Conservation (phyloP, 2,329 filamentous ascomycete species). For the Paecilomyces niveus region DNA sequence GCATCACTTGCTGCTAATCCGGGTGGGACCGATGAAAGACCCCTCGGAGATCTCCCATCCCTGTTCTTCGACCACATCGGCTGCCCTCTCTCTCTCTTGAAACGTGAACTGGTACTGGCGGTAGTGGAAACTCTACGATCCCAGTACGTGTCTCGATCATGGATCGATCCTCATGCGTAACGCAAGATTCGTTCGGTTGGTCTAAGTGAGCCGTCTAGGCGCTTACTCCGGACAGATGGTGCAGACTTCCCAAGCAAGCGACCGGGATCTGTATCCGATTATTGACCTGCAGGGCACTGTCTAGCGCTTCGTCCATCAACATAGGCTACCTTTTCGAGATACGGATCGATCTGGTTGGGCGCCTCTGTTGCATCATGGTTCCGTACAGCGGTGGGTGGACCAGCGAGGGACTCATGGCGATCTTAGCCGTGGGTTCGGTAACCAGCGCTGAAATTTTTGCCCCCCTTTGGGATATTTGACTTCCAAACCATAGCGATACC, state of each 20-base stretch:
- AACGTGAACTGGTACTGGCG: background rate
- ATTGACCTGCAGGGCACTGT: background rate
- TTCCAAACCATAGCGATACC: background rate
- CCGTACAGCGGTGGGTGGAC: background rate
- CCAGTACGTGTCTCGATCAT: background rate
- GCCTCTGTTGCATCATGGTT: background rate
- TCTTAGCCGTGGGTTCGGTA: background rate
- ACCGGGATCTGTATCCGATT: background rate
- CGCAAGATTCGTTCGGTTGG: background rate
- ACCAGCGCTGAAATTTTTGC: background rate
- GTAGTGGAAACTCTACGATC: background rate
- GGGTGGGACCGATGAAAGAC: background rate
- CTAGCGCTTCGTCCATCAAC: background rate
- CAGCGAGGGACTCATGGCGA: background rate
- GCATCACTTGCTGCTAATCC: background rate
- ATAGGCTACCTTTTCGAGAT: background rate
- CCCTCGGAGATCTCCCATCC: slow-evolving; percentile 2
- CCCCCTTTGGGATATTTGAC: background rate
- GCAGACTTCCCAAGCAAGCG: background rate
- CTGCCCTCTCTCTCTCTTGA: background rate
- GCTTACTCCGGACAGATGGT: background rate
- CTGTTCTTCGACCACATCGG: background rate
- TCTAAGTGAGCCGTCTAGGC: background rate
- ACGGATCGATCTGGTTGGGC: background rate
- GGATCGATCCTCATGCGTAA: background rate